A percentile compares a stretch with the other conserved stretches of the same genome.
Evolutionary conservation across 2,329 filamentous ascomycete genomes (phyloP).

Genomic region (Anisogramma anomala): DNA sequence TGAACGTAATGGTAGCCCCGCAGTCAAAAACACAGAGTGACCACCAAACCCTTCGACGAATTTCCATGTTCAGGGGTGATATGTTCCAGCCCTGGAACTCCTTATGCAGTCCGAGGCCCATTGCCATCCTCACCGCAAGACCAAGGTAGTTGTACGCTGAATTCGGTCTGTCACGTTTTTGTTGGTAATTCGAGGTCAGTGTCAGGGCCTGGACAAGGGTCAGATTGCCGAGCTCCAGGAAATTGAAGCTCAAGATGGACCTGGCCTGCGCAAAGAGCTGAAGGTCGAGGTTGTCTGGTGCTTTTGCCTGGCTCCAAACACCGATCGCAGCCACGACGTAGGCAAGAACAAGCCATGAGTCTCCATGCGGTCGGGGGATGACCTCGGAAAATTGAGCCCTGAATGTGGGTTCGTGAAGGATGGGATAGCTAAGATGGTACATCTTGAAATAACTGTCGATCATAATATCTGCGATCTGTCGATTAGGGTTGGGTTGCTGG

Average conservation of each 20-base stretch:
- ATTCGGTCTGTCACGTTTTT: constrained; percentile 39
- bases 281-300: constrained; percentile 30
- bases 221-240: constrained; percentile 16
- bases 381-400: constrained; percentile 18
- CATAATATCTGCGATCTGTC: constrained; percentile 18
- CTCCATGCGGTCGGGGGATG: constrained; percentile 13
- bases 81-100: constrained; percentile 28
- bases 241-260: constrained; percentile 15
- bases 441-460: constrained; percentile 31
- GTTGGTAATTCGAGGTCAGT: constrained; percentile 24
- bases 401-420: constrained; percentile 33
- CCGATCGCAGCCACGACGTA: constrained; percentile 15
- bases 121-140: constrained; percentile 36
- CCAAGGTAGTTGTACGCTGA: constrained; percentile 39
- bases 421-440: constrained; percentile 33
- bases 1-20: constrained; percentile 28
- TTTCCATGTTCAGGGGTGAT: constrained; percentile 23
- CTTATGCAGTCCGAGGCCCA: constrained; percentile 36
- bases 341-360: constrained; percentile 15
- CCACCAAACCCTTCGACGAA: constrained; percentile 28
- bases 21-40: constrained; percentile 31
- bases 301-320: constrained; percentile 13
- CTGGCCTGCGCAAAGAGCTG: constrained; percentile 37
- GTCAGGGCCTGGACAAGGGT: constrained; percentile 23
- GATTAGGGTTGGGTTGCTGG: constrained; percentile 23